These are phyloP conservation scores for Monsonia emarginata DNA, from an alignment of 441 rosid species.

Conservation along the genomic window DNA sequence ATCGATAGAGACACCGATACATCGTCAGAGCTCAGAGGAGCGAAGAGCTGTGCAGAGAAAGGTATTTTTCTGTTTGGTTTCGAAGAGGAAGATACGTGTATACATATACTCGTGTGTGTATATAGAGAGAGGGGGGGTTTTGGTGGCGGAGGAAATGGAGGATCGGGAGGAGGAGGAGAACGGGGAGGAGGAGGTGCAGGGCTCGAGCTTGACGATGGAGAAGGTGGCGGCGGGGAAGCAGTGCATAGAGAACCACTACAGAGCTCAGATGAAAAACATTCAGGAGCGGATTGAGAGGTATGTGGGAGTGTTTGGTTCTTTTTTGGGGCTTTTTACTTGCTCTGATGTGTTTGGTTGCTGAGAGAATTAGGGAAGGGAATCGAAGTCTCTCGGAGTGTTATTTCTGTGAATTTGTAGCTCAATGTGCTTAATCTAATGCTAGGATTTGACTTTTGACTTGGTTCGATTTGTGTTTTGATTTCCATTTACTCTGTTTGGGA, in stretches of 20 bases:
- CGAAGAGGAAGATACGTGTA: conserved; percentile 13
- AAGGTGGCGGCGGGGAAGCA: conserved; percentile 95
- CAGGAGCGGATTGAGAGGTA: conserved; percentile 83
- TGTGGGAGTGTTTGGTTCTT: background rate
- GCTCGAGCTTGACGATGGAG: conserved; percentile 93
- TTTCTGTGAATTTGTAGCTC: background rate
- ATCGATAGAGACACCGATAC: background rate
- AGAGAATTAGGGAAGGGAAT: background rate
- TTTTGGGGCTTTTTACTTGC: background rate
- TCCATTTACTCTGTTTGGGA: conserved; percentile 14
- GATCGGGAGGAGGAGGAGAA: conserved; percentile 25
- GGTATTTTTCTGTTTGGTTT: conserved; percentile 17
- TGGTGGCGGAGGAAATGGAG: conserved; percentile 38
- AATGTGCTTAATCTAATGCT: background rate
- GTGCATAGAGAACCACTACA: conserved; percentile 90
- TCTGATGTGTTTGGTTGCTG: conserved; percentile 14
- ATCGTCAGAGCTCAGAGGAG: conserved; percentile 5
- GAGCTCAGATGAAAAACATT: conserved; percentile 79
- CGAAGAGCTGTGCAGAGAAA: conserved; percentile 17
- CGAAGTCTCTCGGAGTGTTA: background rate
- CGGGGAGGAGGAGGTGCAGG: conserved; percentile 48
- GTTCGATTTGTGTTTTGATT: conserved; percentile 9
- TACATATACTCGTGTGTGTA: background rate
- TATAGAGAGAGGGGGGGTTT: conserved; percentile 17
- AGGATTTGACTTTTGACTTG: conserved; percentile 5